phyloP scores from a whole-genome alignment of 83 land plant species.

The Thuja plicata region DNA sequence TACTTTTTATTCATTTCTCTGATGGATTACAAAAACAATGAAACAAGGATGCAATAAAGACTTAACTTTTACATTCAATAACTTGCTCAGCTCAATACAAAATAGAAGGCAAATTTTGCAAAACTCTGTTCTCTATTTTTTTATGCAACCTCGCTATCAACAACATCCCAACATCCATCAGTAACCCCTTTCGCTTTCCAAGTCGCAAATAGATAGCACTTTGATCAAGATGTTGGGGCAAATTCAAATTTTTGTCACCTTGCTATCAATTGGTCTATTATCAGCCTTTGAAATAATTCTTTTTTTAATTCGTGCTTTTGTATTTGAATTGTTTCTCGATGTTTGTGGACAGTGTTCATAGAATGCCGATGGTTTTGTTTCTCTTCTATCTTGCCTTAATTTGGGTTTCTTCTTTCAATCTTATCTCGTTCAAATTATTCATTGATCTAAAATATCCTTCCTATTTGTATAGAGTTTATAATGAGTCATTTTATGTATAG shows the following conservation, averaged over 20 bases:
- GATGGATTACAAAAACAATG: too few species aligned
- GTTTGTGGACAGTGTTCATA: not conserved
- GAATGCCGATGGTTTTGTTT: not conserved
- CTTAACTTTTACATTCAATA: too few species aligned
- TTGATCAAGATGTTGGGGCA: too few species aligned
- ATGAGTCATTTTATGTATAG: not conserved
- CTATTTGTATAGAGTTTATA: not conserved
- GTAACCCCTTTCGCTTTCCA: too few species aligned
- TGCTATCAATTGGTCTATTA: not conserved
- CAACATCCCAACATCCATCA: too few species aligned
- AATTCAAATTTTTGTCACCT: too few species aligned
- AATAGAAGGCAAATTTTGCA: not conserved
- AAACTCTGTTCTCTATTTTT: not conserved
- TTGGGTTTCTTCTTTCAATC: not conserved
- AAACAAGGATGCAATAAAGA: too few species aligned
- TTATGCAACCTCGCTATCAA: too few species aligned
- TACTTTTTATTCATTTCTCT: too few species aligned
- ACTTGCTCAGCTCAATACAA: too few species aligned
- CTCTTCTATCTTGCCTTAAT: not conserved
- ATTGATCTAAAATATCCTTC: not conserved
- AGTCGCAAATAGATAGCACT: too few species aligned
- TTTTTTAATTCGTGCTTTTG: not conserved
- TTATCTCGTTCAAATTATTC: not conserved
- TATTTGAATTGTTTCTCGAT: not conserved
- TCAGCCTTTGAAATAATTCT: not conserved